Evolutionary conservation across 306 rosid genomes (phyloP), one percentile per base, ranked within the genome.

Genomic region (Acacia confusa): DNA sequence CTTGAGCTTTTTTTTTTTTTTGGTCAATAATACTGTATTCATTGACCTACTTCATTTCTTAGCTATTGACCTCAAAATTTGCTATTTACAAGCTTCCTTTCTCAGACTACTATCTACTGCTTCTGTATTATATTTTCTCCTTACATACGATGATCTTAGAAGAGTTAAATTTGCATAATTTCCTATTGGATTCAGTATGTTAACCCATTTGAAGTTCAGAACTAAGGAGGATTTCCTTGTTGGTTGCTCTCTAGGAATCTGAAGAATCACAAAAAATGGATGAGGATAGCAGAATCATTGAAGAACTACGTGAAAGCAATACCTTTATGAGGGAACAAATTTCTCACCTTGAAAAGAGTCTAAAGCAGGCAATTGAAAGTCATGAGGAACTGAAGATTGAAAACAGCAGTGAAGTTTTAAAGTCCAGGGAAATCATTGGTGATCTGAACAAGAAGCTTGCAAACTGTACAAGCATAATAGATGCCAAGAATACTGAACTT

Each of bases 181-280:
- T 60, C 77, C 65, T 41, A 50, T 11, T 76, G 32, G 60, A 68
- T 79, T 79, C 40, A 67, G 75, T 71, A 27, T 13, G 15, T 25
- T 52, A 71, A 52, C 32, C 60, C 60, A 41, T 68, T 38, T 41
- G 75, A 24, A 7, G 47, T 48, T n/a, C 53, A 36, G 57, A 80
- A 60, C 72, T 78, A 15, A 78, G 22, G n/a, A 7, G 38, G 40
- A 44, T 79, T 72, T 75, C 74, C 69, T 64, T 75, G 53, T 76
- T 78, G 67, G 12, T 86, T 78, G 52, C 72, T 72, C 70, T 81
- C 47, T 79, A 95, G 99, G 99, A 95, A 92, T 82, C 90, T 70
- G 99, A 93, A 87, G 99, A 93, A 67, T 92, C 98, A 27, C 97
- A 93, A 86, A 95, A 95, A 84, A 95, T 93, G 99, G 98, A 95